Evolutionary conservation across 2,329 filamentous ascomycete genomes (phyloP), one percentile per base, ranked within the genome.

Genomic region (Pseudocercospora cruenta): DNA sequence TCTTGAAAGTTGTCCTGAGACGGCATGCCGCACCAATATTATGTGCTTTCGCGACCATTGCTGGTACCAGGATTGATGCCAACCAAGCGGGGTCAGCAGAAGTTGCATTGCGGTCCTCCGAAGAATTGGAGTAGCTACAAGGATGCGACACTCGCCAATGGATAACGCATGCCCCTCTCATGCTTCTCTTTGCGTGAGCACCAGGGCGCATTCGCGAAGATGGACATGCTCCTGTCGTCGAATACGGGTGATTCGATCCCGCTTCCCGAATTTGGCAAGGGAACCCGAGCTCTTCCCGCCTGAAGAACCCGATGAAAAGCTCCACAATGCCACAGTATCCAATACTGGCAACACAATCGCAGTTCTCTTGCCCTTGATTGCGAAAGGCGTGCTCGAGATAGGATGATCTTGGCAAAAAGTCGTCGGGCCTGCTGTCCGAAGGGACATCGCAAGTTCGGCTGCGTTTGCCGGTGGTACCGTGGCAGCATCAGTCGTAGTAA

Each of bases 51-150:
- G 24, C 22, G 57, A 19, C 33, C 43, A 16, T 45, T 58, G 54
- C 54, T 49, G 43, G 16, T 19, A 36, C n/a, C 61, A 63, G 39
- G 61, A 55, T 51, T 63, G 26, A 33, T 63, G 60, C 49, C 60
- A 62, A 53, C 45, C 60, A 62, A 62, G 60, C 61, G 61, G 61
- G 61, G 61, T 63, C 60, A 55, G 51, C 51, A 55, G 51, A 31
- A 55, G 26, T 55, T 55, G 51, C 51, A 28, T 55, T 55, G 51
- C 51, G 51, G 51, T 55, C 24, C 51, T 55, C 51, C 51, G 51
- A 55, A 55, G 51, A 55, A 26, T 22, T 51, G 47, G 47, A 51
- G 47, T 22, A 51, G 47, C 21, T 31, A 55, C 51, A 55, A 26
- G 51, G 51, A 55, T 55, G 16, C 22, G 16, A 8, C 16, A 19